A percentile compares a stretch with the other conserved stretches of the same genome.
Conservation (phyloP, 176 grass and related monocot species). For the Themeda triandra region DNA sequence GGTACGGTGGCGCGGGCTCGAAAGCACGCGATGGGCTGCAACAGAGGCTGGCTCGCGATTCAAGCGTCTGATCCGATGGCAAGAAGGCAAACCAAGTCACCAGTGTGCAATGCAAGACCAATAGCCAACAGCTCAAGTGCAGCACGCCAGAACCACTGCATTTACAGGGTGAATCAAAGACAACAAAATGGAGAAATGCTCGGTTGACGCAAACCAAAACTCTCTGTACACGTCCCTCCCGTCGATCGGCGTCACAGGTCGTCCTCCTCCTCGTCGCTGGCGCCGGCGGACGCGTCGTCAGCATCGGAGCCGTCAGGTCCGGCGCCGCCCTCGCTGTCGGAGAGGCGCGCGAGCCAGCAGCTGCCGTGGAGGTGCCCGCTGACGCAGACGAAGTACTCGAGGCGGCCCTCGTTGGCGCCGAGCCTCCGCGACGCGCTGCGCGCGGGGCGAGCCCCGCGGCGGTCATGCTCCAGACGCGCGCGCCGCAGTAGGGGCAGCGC, state of each 20-base stretch:
- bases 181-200: background rate
- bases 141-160: background rate
- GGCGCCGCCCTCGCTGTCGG: slow-evolving; percentile 28
- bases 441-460: slow-evolving; percentile 57
- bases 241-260: background rate
- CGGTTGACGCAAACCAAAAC: background rate
- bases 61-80: background rate
- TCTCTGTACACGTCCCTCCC: background rate
- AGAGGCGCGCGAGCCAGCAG: slow-evolving; percentile 74
- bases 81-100: too few species aligned
- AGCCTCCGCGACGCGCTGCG: slow-evolving; percentile 52
- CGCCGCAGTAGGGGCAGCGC: slow-evolving; percentile 77
- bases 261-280: slow-evolving; percentile 11
- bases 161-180: background rate
- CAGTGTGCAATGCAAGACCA: background rate
- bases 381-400: slow-evolving; percentile 94
- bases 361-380: slow-evolving; percentile 78
- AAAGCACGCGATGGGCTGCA: too few species aligned
- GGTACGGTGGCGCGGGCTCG: too few species aligned
- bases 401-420: slow-evolving; percentile 37
- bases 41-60: background rate
- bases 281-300: background rate
- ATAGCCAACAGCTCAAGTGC: background rate
- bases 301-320: background rate
- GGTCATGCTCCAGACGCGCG: slow-evolving; percentile 80